Base-by-base conservation (phyloP, 805 yeast species). In the Metschnikowia kunwiensis region DNA sequence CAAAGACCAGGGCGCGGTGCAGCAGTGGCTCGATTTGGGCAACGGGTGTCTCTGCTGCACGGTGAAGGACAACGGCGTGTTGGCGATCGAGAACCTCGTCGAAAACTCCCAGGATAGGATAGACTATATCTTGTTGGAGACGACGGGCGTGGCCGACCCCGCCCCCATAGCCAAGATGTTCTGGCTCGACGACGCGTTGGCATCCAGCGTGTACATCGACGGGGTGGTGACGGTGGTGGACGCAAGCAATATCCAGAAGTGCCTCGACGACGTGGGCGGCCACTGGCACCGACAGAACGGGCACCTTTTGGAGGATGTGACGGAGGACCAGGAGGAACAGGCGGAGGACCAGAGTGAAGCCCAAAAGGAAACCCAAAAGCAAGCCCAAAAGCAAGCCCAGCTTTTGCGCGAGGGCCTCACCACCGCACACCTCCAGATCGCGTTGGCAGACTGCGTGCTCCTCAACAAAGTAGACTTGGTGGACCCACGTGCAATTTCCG, bases 21-120 rank as follows among this genome's bases (percentile, higher is more conserved):
- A 88, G 51, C 97, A 93, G 54, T 93, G 98, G 98, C 69, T 93
- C 3, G 98, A 93, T 57, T 66, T 93, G 22, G 97, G 96, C 1
- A 93, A 93, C 55, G 98, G 98, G 1, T 93, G 98, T 59, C 69
- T 93, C 25, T 93, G 98, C 57, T 93, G 98, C 54, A 86, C 97
- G 0, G 95, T 94, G 22, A 88, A 87, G 55, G 97, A 89, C 57
- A 84, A 81, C 38, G 98, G 98, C 4, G 97, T 93, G 1, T 72
- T 83, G 27, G 98, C 98, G 0, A 88, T 93, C 36, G 98, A 93
- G 58, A 77, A 86, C 39, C 73, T 93, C 49, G 80, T 91, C 42
- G 81, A 78, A 20, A 74, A 80, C 34, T 74, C 81, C 21, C 82
- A 80, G 5, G 81, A 77, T 21, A 73, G 74, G 34, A 88, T 91